Percentiles rank a stretch among this genome's conserved stretches.
Evolutionary conservation across 1,139 yeast species (phyloP).

Genomic region (Hansenula sp.): DNA sequence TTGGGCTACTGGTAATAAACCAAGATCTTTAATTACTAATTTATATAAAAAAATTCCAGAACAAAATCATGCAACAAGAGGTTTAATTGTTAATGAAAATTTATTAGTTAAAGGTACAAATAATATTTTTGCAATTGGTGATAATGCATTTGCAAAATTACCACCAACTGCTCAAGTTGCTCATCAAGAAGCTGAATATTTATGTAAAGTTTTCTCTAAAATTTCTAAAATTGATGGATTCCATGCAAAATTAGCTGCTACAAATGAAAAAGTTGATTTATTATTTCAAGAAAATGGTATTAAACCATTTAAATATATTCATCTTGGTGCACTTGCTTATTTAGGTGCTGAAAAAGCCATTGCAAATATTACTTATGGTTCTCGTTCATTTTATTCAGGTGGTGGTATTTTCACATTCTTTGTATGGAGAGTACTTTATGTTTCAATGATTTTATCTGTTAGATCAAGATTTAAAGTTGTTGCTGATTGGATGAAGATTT

Average conservation of each 20-base stretch:
- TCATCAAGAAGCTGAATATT: slow-evolving; percentile 86
- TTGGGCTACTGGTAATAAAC: slow-evolving; percentile 98
- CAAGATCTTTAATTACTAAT: slow-evolving; percentile 70
- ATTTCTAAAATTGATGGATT: slow-evolving; percentile 67
- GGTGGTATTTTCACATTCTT: slow-evolving; percentile 89
- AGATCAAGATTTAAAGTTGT: slow-evolving; percentile 83
- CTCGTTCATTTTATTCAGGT: slow-evolving; percentile 78
- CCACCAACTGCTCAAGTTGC: slow-evolving; percentile 99
- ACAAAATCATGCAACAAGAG: slow-evolving; percentile 85
- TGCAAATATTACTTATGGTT: slow-evolving; percentile 90
- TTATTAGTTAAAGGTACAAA: slow-evolving; percentile 85
- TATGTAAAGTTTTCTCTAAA: slow-evolving; percentile 70
- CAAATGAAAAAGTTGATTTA: slow-evolving; percentile 33
- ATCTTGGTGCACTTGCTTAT: slow-evolving; percentile 76
- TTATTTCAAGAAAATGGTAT: slow-evolving; percentile 42
- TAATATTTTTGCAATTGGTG: slow-evolving; percentile 83
- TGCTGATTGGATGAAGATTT: slow-evolving; percentile 85
- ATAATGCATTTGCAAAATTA: slow-evolving; percentile 80
- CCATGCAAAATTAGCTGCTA: slow-evolving; percentile 38
- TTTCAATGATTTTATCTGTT: slow-evolving; percentile 86
- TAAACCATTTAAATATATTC: slow-evolving; percentile 60
- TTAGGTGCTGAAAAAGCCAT: slow-evolving; percentile 92
- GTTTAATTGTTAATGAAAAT: slow-evolving; percentile 76
- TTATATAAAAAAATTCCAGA: slow-evolving; percentile 74
- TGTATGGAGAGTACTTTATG: slow-evolving; percentile 91